Percentiles rank a stretch among this genome's conserved stretches.
These are phyloP conservation scores for Talaromyces sp. DNA, from an alignment of 2,329 filamentous ascomycete species.

Conservation along the genomic window DNA sequence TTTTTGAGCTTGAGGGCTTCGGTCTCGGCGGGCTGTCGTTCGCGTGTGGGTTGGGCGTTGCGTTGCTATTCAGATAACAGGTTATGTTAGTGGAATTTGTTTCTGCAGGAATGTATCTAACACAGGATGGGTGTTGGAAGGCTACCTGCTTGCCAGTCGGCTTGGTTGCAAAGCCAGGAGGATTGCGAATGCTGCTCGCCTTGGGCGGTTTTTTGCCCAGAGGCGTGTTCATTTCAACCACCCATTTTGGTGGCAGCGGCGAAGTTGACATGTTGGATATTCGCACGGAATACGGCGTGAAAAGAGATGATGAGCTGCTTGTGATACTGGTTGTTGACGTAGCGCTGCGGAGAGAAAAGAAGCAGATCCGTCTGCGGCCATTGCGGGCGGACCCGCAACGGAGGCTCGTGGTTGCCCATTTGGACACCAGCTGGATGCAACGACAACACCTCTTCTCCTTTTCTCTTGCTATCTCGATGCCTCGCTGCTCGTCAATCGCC, in stretches of 20 bases:
- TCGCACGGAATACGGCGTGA: background rate
- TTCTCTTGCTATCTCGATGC: background rate
- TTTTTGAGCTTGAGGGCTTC: slow-evolving; percentile 97
- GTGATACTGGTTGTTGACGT: background rate
- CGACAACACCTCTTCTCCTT: background rate
- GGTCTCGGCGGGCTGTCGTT: slow-evolving; percentile 72
- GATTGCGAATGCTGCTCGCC: slow-evolving; percentile 65
- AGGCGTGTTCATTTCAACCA: slow-evolving; percentile 68
- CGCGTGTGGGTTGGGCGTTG: slow-evolving; percentile 42
- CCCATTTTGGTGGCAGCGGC: slow-evolving; percentile 68
- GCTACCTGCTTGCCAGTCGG: slow-evolving; percentile 53
- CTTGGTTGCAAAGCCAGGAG: slow-evolving; percentile 67
- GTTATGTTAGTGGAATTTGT: slow-evolving; percentile 17
- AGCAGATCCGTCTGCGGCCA: background rate
- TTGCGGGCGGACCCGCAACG: background rate
- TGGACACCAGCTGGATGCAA: background rate
- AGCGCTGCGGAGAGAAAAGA: background rate
- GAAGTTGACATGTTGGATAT: slow-evolving; percentile 21
- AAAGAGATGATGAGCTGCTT: background rate
- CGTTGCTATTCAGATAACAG: slow-evolving; percentile 11
- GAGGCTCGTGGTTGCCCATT: background rate
- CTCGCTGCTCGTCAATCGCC: background rate
- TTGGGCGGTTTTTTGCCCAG: slow-evolving; percentile 62
- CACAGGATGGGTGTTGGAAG: background rate
- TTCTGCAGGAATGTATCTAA: slow-evolving; percentile 11